A percentile compares a stretch with the other conserved stretches of the same genome.
Conservation (phyloP, 1,284 basidiomycete species). For the Rhodotorula sp. region DNA sequence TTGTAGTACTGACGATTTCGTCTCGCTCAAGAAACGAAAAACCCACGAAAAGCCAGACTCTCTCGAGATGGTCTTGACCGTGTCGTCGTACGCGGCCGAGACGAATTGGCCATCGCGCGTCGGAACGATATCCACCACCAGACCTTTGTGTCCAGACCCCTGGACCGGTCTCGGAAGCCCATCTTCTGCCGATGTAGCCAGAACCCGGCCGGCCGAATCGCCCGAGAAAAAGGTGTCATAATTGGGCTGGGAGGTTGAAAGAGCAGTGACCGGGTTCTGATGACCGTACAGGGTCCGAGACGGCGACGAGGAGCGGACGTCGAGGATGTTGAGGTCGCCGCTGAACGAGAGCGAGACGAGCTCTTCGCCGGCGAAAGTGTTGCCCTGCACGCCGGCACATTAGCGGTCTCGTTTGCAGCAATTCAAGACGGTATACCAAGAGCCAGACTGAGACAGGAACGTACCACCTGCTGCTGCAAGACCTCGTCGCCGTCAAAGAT, state of each 20-base stretch:
- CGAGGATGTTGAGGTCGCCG: slow-evolving; percentile 50
- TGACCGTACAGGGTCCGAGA: slow-evolving; percentile 61
- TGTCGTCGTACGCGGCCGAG: slow-evolving; percentile 77
- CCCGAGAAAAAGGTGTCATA: slow-evolving; percentile 69
- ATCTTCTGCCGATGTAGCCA: slow-evolving; percentile 51
- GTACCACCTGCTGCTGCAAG: slow-evolving; percentile 49
- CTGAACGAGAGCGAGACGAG: slow-evolving; percentile 82
- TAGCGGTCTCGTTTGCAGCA: no score
- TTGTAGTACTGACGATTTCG: neutral
- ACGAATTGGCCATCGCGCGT: slow-evolving; percentile 55
- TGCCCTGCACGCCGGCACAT: slow-evolving; percentile 55
- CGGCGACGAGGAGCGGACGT: slow-evolving; percentile 65
- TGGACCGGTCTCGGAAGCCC: slow-evolving; percentile 47
- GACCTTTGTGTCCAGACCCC: slow-evolving; percentile 68
- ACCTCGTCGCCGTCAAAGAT: slow-evolving; percentile 43
- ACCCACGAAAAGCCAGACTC: slow-evolving; percentile 60
- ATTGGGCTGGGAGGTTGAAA: slow-evolving; percentile 46
- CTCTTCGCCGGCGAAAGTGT: slow-evolving; percentile 67
- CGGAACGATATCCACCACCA: slow-evolving; percentile 63
- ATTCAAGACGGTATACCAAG: no score
- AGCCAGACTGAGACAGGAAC: slow-evolving; percentile 12
- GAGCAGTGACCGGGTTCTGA: slow-evolving; percentile 69
- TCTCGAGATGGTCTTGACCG: slow-evolving; percentile 56
- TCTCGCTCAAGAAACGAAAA: slow-evolving; percentile 7
- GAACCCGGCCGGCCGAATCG: slow-evolving; percentile 77